Percentiles rank a stretch among this genome's conserved stretches.
These are phyloP conservation scores for Talaromyces sp. DNA, from an alignment of 2,329 filamentous ascomycete genomes.

Conservation along the genomic window DNA sequence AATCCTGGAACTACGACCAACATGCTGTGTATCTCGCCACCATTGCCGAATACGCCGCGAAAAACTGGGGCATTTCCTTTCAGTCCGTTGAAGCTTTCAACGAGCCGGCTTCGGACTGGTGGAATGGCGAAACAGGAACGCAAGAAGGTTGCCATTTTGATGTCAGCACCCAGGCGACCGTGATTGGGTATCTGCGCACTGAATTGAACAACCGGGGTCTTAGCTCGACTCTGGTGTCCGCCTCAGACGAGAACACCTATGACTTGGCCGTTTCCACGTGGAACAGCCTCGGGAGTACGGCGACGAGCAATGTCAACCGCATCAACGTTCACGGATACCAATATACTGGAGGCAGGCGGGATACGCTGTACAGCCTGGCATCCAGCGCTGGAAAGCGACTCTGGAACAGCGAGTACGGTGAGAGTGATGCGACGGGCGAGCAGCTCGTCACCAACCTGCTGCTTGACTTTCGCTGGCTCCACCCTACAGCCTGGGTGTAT, in stretches of 20 bases:
- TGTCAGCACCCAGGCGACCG: conserved; percentile 1
- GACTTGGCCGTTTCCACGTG: conserved; percentile 6
- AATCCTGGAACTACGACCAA: conserved; percentile 8
- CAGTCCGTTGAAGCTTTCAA: conserved; percentile 6
- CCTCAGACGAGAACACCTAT: conserved; percentile 4
- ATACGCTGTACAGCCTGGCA: conserved; percentile 6
- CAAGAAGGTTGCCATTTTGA: conserved; percentile 6
- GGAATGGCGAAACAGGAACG: conserved; percentile 4
- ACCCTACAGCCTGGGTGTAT: conserved; percentile 3
- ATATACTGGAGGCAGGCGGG: not conserved
- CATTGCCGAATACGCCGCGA: not conserved
- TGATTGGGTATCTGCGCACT: conserved; percentile 1
- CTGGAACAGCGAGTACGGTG: conserved; percentile 8
- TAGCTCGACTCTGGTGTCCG: not conserved
- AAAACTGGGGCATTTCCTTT: conserved; percentile 2
- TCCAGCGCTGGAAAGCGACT: conserved; percentile 1
- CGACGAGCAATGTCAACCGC: not conserved
- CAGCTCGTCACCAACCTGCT: not conserved
- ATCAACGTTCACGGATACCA: conserved; percentile 8
- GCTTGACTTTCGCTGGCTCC: conserved; percentile 2
- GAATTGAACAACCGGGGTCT: not conserved
- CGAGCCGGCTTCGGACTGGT: conserved; percentile 2
- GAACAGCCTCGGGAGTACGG: not conserved
- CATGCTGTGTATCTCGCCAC: conserved; percentile 6
- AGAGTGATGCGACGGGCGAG: not conserved